A percentile compares a stretch with the other conserved stretches of the same genome.
These are phyloP conservation scores for Colletotrichum australisinense DNA, from an alignment of 2,329 filamentous ascomycete species.

Conservation along the genomic window DNA sequence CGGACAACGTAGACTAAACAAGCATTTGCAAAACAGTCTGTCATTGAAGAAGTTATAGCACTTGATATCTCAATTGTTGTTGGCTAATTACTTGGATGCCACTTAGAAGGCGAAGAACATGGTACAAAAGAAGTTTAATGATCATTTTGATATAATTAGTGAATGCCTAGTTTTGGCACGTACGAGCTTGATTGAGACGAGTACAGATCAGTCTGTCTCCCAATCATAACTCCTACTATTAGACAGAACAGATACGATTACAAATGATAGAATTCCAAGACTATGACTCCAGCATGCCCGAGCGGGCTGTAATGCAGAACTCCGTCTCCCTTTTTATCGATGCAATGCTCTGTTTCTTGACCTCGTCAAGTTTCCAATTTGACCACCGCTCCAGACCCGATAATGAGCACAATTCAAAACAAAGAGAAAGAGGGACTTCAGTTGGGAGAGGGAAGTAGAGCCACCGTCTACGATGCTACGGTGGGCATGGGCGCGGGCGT, in stretches of 20 bases:
- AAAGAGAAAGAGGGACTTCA: constrained; percentile 6
- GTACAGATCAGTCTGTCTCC: not conserved
- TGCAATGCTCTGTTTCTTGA: constrained; percentile 17
- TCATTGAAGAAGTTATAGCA: not conserved
- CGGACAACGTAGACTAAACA: too few species aligned
- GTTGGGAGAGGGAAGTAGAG: not conserved
- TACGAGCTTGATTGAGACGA: not conserved
- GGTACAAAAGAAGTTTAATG: not conserved
- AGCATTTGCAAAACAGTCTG: not conserved
- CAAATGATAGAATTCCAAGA: constrained; percentile 4
- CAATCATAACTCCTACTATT: not conserved
- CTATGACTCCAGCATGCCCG: not conserved
- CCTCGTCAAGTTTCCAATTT: constrained; percentile 12
- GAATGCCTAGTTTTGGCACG: not conserved
- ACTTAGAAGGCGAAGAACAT: not conserved
- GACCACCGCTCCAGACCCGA: constrained; percentile 12
- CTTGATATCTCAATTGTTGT: too few species aligned
- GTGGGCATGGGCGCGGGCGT: constrained; percentile 10
- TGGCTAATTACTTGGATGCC: not conserved
- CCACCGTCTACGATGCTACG: not conserved
- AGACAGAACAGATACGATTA: constrained; percentile 5
- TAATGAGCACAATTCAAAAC: constrained; percentile 15
- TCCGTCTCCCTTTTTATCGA: constrained; percentile 15
- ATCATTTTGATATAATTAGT: not conserved
- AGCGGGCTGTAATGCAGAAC: constrained; percentile 21